Evolutionary conservation across 1,284 basidiomycete genomes (phyloP).

Genomic region (Gastroboletus turbinatus): DNA sequence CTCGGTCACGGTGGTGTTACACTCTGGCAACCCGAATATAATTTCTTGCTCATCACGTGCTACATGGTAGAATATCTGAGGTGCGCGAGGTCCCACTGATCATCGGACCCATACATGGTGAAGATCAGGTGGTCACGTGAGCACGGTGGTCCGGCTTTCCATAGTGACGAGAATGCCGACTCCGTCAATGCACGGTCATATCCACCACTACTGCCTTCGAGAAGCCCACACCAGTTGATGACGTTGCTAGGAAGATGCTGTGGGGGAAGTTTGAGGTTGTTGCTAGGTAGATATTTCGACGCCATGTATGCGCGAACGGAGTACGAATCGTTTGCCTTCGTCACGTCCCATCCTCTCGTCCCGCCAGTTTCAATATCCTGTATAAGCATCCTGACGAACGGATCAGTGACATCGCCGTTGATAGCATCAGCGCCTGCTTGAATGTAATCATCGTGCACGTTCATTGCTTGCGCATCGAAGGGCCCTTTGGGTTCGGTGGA

Average conservation of each 20-base stretch:
- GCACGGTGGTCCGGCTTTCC: no score
- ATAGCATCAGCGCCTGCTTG: slow-evolving; percentile 11
- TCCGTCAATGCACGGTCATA: slow-evolving; percentile 23
- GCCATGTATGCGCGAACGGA: slow-evolving; percentile 22
- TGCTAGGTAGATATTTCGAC: slow-evolving; percentile 20
- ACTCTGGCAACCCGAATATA: no score
- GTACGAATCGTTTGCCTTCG: slow-evolving; percentile 14
- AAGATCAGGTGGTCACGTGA: no score
- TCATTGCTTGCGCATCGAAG: slow-evolving; percentile 7
- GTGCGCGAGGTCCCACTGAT: no score
- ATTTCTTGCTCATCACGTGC: no score
- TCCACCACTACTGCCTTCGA: slow-evolving; percentile 9
- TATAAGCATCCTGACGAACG: slow-evolving; percentile 12
- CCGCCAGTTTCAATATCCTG: neutral
- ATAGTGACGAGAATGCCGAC: slow-evolving; percentile 11
- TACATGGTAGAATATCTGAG: no score
- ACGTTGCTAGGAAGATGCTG: slow-evolving; percentile 12
- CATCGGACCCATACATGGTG: no score
- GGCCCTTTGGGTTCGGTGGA: neutral
- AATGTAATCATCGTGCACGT: slow-evolving; percentile 9
- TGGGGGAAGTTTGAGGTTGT: slow-evolving; percentile 10
- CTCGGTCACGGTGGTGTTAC: no score
- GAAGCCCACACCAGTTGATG: slow-evolving; percentile 26
- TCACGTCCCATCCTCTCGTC: slow-evolving; percentile 11
- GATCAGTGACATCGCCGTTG: slow-evolving; percentile 1